A percentile compares a stretch with the other conserved stretches of the same genome.
Evolutionary conservation across 495 filamentous ascomycete species (phyloP).

Genomic region (Aspergillus nidulans): DNA sequence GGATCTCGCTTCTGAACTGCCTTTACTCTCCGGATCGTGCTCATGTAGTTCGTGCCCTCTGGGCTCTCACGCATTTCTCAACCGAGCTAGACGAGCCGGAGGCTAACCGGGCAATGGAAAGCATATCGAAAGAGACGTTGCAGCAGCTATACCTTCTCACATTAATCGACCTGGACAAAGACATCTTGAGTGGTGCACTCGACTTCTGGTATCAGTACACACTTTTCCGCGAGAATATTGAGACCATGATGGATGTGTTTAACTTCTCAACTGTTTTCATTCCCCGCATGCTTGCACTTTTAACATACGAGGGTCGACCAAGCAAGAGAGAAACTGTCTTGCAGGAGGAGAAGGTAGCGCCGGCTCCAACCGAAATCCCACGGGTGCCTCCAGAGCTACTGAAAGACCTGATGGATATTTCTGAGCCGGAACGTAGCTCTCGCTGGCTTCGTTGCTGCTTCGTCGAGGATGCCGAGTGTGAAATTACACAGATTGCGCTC

Average conservation of each 20-base stretch:
- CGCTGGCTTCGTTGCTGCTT: slow-evolving; percentile 69
- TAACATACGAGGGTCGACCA: slow-evolving; percentile 59
- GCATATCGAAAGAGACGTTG: slow-evolving; percentile 61
- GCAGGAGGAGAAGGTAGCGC: slow-evolving; percentile 44
- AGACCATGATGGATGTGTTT: slow-evolving; percentile 54
- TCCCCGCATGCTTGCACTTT: slow-evolving; percentile 68
- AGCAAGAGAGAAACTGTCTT: slow-evolving; percentile 39
- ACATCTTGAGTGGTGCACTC: slow-evolving; percentile 76
- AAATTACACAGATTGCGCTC: slow-evolving; percentile 92
- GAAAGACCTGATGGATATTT: slow-evolving; percentile 64
- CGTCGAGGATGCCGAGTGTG: slow-evolving; percentile 74
- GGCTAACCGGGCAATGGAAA: slow-evolving; percentile 61
- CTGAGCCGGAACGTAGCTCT: slow-evolving; percentile 84
- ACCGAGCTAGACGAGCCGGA: slow-evolving; percentile 71
- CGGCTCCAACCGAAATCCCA: slow-evolving; percentile 60
- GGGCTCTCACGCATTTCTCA: slow-evolving; percentile 81
- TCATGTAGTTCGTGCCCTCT: slow-evolving; percentile 75
- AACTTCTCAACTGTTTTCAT: slow-evolving; percentile 65
- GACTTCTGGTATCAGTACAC: slow-evolving; percentile 98
- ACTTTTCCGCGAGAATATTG: slow-evolving; percentile 78
- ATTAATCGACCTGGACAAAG: slow-evolving; percentile 79
- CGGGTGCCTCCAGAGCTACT: slow-evolving; percentile 70
- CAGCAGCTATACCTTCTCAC: slow-evolving; percentile 73
- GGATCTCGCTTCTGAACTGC: slow-evolving; percentile 66
- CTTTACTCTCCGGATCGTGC: slow-evolving; percentile 75